Evolutionary conservation across 164 flowering plant genomes (phyloP).

Genomic region (Vitis rotundifolia): DNA sequence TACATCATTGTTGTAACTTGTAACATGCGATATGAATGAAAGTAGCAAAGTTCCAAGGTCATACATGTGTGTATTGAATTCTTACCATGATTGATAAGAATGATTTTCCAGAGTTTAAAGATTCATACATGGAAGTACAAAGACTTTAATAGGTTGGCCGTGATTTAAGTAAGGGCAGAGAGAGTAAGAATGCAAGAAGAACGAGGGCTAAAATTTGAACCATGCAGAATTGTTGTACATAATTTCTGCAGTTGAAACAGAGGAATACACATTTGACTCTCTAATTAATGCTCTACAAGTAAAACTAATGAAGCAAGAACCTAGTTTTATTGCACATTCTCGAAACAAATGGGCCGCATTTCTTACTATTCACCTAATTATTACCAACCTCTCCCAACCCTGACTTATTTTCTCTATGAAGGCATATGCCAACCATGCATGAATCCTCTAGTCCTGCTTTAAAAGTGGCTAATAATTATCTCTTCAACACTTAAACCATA

Average conservation of each 20-base stretch:
- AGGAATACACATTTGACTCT: background rate
- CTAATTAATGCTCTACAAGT: constrained; percentile 14
- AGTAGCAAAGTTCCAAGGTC: too few relatives aligned
- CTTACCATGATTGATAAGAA: too few relatives aligned
- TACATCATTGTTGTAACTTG: too few relatives aligned
- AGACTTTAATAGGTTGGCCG: too few relatives aligned
- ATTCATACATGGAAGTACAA: too few relatives aligned
- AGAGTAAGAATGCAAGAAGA: too few relatives aligned
- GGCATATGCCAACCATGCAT: constrained; percentile 5
- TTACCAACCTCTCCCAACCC: background rate
- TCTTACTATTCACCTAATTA: constrained; percentile 1
- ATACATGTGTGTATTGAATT: too few relatives aligned
- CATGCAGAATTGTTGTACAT: too few relatives aligned
- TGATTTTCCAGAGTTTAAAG: too few relatives aligned
- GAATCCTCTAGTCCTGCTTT: constrained; percentile 6
- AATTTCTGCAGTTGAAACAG: background rate
- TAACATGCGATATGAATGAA: too few relatives aligned
- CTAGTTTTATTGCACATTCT: constrained; percentile 16
- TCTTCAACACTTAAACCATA: constrained; percentile 6
- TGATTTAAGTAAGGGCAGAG: too few relatives aligned
- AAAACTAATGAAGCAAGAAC: constrained; percentile 5
- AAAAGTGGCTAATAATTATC: constrained; percentile 11
- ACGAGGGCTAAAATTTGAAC: too few relatives aligned
- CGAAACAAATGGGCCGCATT: constrained; percentile 12
- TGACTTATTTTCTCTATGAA: constrained; percentile 4